A percentile compares a stretch with the other conserved stretches of the same genome.
phyloP scores from a whole-genome alignment of 2,329 filamentous ascomycete species.

The Aspergillus viridinutans region DNA sequence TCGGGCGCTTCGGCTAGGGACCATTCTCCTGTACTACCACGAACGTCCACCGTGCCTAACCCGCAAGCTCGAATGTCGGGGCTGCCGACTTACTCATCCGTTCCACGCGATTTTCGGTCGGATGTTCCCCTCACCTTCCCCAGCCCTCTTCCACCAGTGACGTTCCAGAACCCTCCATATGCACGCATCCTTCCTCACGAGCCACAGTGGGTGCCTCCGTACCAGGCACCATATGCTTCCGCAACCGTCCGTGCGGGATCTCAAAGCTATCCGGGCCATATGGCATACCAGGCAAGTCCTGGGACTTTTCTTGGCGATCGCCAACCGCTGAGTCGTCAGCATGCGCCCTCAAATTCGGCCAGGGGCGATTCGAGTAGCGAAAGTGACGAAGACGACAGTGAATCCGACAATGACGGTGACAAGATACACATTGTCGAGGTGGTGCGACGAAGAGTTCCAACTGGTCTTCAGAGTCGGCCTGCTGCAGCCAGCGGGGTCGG shows the following conservation, averaged over 20 bases:
- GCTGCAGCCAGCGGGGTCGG: conserved; percentile 6
- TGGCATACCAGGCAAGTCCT: conserved; percentile 21
- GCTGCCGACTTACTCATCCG: conserved; percentile 32
- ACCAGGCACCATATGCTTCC: conserved; percentile 28
- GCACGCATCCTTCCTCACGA: conserved; percentile 48
- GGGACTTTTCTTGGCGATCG: conserved; percentile 17
- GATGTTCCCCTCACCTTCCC: conserved; percentile 33
- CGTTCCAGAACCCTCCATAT: conserved; percentile 31
- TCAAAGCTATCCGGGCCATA: conserved; percentile 15
- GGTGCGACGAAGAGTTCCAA: conserved; percentile 22
- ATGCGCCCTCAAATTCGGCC: conserved; percentile 15
- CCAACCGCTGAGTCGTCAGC: conserved; percentile 12
- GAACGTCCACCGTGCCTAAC: conserved; percentile 39
- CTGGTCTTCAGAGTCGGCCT: conserved; percentile 16
- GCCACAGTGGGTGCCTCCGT: conserved; percentile 42
- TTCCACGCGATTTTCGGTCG: conserved; percentile 27
- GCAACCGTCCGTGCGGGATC: conserved; percentile 29
- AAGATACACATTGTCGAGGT: conserved; percentile 31
- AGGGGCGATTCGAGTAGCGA: conserved; percentile 14
- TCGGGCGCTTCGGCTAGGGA: conserved; percentile 36
- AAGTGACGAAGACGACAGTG: conserved; percentile 14
- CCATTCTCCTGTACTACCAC: conserved; percentile 42
- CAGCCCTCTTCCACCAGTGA: conserved; percentile 33
- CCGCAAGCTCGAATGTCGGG: conserved; percentile 33
- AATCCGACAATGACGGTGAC: conserved; percentile 25